These are phyloP conservation scores for Xylaria scruposa DNA, from an alignment of 495 filamentous ascomycete genomes.

Conservation along the genomic window DNA sequence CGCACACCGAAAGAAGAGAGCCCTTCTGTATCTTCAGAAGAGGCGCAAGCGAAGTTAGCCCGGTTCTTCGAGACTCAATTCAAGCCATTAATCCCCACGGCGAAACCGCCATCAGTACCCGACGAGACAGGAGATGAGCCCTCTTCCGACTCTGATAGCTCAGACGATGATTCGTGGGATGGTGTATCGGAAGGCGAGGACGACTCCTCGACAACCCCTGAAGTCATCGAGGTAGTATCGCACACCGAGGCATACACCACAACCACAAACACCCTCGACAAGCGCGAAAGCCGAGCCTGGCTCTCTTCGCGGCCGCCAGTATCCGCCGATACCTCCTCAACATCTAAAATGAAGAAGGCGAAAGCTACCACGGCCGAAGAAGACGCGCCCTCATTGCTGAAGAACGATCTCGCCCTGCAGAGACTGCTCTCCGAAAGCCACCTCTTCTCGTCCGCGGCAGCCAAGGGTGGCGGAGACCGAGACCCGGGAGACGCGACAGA, in stretches of 20 bases:
- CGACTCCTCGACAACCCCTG: conserved; percentile 26
- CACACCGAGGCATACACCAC: conserved; percentile 52
- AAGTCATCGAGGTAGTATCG: conserved; percentile 68
- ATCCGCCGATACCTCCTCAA: conserved; percentile 36
- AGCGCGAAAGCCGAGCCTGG: conserved; percentile 76
- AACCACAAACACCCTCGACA: conserved; percentile 59
- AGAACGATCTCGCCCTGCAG: conserved; percentile 92
- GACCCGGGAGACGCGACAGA: conserved; percentile 47
- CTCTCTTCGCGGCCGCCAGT: conserved; percentile 61
- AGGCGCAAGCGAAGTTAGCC: conserved; percentile 65
- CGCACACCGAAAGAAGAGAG: conserved; percentile 35
- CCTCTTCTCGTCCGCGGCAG: conserved; percentile 72
- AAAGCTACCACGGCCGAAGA: conserved; percentile 48
- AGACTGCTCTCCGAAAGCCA: conserved; percentile 90
- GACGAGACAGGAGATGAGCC: conserved; percentile 40
- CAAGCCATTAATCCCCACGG: conserved; percentile 62
- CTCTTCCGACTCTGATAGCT: conserved; percentile 46
- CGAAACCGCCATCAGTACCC: conserved; percentile 39
- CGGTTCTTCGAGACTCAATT: conserved; percentile 90
- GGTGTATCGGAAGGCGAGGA: conserved; percentile 62
- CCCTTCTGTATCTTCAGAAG: conserved; percentile 35
- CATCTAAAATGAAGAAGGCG: conserved; percentile 44
- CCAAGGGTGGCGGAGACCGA: conserved; percentile 57
- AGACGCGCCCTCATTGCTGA: conserved; percentile 64
- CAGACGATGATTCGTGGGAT: conserved; percentile 55